These are phyloP conservation scores for Boletus sp. DNA, from an alignment of 1,284 basidiomycete species.

Conservation along the genomic window DNA sequence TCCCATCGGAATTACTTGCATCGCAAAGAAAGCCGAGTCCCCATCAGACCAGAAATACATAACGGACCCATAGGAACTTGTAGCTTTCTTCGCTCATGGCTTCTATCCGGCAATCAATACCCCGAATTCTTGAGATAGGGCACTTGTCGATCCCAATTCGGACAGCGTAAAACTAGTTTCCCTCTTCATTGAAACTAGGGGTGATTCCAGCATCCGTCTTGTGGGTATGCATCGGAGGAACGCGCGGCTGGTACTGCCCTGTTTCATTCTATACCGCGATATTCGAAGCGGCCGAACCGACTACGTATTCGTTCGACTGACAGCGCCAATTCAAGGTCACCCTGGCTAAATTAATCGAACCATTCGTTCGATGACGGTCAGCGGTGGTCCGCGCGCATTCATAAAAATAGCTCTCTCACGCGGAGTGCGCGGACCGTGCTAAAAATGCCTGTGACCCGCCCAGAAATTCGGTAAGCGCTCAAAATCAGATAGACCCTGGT, in stretches of 20 bases:
- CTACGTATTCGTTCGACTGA: not conserved
- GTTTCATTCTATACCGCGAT: not conserved
- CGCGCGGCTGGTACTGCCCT: constrained; percentile 3
- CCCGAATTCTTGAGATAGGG: not conserved
- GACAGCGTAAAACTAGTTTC: not conserved
- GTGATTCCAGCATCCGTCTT: constrained; percentile 1
- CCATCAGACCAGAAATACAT: not conserved
- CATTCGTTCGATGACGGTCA: not conserved
- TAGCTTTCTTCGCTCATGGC: not conserved
- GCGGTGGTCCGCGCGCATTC: not conserved
- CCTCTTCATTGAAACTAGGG: constrained; percentile 10
- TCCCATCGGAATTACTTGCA: constrained; percentile 7
- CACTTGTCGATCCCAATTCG: constrained; percentile 6
- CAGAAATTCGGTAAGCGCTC: not conserved
- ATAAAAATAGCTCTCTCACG: constrained; percentile 5
- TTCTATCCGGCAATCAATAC: constrained; percentile 3
- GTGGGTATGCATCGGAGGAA: constrained; percentile 1
- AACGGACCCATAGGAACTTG: not conserved
- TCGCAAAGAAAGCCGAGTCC: not conserved
- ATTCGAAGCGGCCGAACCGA: not conserved
- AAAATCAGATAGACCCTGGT: not conserved
- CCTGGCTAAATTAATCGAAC: not conserved
- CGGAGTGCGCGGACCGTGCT: constrained; percentile 12
- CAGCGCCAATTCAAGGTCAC: not conserved
- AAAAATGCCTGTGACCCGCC: not conserved